These are phyloP conservation scores for Neonectria faginata DNA, from an alignment of 2,329 filamentous ascomycete species.

Conservation along the genomic window DNA sequence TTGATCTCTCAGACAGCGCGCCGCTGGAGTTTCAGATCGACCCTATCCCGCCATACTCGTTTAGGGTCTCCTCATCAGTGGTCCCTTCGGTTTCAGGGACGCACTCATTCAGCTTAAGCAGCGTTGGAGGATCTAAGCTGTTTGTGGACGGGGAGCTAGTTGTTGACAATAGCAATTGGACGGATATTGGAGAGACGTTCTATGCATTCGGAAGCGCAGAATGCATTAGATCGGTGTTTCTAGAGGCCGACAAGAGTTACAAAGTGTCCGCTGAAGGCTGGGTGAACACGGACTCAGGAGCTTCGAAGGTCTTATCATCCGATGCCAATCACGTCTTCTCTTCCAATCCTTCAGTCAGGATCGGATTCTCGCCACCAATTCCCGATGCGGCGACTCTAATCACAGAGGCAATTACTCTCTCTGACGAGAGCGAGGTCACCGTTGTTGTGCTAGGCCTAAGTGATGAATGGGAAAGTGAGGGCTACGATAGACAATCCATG, in stretches of 20 bases:
- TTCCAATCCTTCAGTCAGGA: constrained; percentile 28
- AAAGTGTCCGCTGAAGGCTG: constrained; percentile 11
- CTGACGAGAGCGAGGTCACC: constrained; percentile 25
- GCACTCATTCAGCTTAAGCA: constrained; percentile 13
- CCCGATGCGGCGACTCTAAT: constrained; percentile 11
- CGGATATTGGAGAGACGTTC: constrained; percentile 16
- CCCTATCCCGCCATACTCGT: constrained; percentile 17
- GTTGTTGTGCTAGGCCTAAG: constrained; percentile 27
- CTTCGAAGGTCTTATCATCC: neutral
- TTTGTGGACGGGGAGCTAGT: constrained; percentile 20
- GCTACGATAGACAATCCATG: constrained; percentile 31
- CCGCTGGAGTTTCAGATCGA: constrained; percentile 12
- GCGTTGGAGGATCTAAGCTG: constrained; percentile 14
- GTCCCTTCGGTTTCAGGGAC: constrained; percentile 3
- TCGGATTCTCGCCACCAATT: constrained; percentile 26
- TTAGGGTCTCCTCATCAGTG: constrained; percentile 14
- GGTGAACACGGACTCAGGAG: constrained; percentile 1
- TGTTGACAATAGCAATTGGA: constrained; percentile 21
- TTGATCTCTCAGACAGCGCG: constrained; percentile 21
- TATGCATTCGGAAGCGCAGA: constrained; percentile 28
- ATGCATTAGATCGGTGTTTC: neutral
- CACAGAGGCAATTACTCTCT: constrained; percentile 20
- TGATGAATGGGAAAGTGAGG: constrained; percentile 37
- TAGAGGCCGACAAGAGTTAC: constrained; percentile 10
- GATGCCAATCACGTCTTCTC: constrained; percentile 22